These are phyloP conservation scores for Venturiaceae sp. DNA, from an alignment of 2,329 filamentous ascomycete species.

Conservation along the genomic window DNA sequence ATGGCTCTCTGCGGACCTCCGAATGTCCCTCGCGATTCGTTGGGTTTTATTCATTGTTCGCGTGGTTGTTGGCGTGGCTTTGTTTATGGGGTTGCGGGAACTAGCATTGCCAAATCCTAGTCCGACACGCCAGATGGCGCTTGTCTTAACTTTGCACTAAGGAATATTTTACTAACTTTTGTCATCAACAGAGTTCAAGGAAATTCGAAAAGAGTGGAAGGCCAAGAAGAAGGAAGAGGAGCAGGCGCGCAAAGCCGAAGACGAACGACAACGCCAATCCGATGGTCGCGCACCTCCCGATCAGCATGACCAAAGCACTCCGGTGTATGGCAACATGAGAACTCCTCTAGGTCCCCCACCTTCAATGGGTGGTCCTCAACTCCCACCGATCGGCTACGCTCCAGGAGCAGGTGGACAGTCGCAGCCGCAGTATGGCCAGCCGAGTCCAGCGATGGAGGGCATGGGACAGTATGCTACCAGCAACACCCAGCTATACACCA, in stretches of 20 bases:
- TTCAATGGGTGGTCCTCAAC: conserved; percentile 36
- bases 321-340: conserved; percentile 34
- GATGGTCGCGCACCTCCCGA: conserved; percentile 38
- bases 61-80: conserved; percentile 34
- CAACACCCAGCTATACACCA: conserved; percentile 30
- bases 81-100: neutral
- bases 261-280: conserved; percentile 68
- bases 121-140: neutral
- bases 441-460: conserved; percentile 35
- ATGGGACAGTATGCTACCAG: conserved; percentile 37
- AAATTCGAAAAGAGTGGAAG: conserved; percentile 99
- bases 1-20: neutral
- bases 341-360: conserved; percentile 33
- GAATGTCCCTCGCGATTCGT: conserved; percentile 20
- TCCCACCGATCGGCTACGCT: conserved; percentile 42
- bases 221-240: conserved; percentile 99
- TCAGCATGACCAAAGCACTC: conserved; percentile 41
- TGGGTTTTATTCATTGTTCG: conserved; percentile 34
- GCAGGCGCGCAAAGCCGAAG: conserved; percentile 75
- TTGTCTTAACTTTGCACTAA: neutral
- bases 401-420: conserved; percentile 25
- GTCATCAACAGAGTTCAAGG: conserved; percentile 74
- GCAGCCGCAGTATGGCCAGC: conserved; percentile 33
- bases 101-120: neutral
- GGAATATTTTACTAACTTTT: neutral